Base-by-base conservation (phyloP, 345 rosid genomes). In the Isatis tinctoria region DNA sequence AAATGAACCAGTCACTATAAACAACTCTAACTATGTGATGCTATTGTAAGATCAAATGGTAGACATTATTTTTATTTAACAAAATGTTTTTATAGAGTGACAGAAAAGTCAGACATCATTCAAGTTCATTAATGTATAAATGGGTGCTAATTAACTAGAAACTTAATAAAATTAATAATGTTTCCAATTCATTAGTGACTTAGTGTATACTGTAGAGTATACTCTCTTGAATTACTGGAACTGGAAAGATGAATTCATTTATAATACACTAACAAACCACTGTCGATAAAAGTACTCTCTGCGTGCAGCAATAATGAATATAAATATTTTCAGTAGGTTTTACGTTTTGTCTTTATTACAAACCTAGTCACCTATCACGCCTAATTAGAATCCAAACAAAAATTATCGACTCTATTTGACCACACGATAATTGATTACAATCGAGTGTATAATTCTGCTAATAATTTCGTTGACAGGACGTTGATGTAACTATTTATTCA, bases 261-360 rank as follows among this genome's bases (percentile, higher is more conserved):
- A 36, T 36, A 39, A 30, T 14, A 53, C 26, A n/a, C 60, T 13
- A 36, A 24, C 61, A 32, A 36, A n/a, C 30, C 18, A 24, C 13
- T 28, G 6, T 59, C 74, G 57, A 44, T 57, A 18, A 57, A 58
- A 44, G 3, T 56, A 61, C 49, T 13, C 8, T 39, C 11, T 71
- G 51, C 28, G 32, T 53, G 20, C 11, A 43, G 45, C 28, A 28
- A 45, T n/a, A 43, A 41, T 28, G 3, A 57, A 43, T 17, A 12
- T 5, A 24, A 18, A 20, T 4, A 11, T 39, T 5, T 30, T 8
- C 4, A 33, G 28, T 36, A 45, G 47, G 75, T 77, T 66, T 76
- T 75, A 76, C 63, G 26, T 72, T 74, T 83, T 83, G 85, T 86
- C 88, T 48, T 72, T 41, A 58, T 62, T 17, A 43, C 33, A 48